Evolutionary conservation across 176 grass and related monocot genomes (phyloP).

Genomic region (Avena insularis): DNA sequence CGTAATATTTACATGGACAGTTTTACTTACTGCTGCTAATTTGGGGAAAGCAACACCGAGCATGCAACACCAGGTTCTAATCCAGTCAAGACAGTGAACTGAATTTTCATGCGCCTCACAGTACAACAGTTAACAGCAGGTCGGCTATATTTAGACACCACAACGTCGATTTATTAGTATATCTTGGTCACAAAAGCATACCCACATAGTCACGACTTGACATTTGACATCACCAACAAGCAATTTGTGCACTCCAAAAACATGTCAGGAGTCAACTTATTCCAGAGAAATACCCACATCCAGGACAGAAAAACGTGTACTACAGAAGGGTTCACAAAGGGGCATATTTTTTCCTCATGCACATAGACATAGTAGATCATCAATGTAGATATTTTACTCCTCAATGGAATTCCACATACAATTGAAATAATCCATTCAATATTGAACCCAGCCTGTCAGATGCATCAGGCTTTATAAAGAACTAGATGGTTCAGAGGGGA

Average conservation of each 20-base stretch:
- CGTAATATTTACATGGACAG: neutral
- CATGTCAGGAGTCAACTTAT: conserved; percentile 1
- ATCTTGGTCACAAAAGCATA: neutral
- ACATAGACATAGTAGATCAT: neutral
- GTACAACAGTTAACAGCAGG: neutral
- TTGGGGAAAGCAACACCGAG: neutral
- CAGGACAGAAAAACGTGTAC: neutral
- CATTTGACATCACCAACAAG: neutral
- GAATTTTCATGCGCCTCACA: neutral
- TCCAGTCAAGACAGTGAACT: neutral
- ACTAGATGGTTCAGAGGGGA: neutral
- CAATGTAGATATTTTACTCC: neutral
- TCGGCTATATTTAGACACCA: neutral
- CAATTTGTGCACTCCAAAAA: neutral
- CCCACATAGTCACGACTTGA: neutral
- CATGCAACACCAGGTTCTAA: conserved; percentile 1
- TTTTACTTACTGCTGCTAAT: neutral
- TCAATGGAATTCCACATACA: neutral
- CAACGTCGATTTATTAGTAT: neutral
- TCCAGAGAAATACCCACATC: conserved; percentile 9
- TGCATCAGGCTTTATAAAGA: conserved; percentile 7
- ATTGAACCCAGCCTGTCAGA: neutral
- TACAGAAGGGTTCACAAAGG: neutral
- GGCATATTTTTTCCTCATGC: neutral
- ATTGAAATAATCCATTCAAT: neutral